Evolutionary conservation across 306 rosid species (phyloP).

Genomic region (Lathyrus sativus): DNA sequence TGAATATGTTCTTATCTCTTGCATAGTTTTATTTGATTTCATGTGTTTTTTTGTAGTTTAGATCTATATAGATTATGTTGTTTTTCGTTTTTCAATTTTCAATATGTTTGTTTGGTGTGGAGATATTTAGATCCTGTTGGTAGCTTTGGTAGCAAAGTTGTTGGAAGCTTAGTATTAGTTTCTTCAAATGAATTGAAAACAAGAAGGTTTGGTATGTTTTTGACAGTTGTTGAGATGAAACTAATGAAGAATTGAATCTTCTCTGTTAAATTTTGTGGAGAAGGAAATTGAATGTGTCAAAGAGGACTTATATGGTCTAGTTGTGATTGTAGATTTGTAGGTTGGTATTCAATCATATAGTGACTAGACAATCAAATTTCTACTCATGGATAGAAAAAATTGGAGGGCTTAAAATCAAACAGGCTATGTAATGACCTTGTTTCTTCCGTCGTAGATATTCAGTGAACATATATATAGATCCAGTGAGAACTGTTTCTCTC

Average conservation of each 20-base stretch:
- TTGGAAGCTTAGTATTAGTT: constrained; percentile 15
- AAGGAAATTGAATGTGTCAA: background rate
- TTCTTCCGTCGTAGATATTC: background rate
- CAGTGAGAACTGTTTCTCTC: constrained; percentile 5
- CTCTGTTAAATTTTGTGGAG: background rate
- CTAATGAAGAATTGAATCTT: constrained; percentile 8
- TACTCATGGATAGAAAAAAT: background rate
- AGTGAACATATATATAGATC: constrained; percentile 16
- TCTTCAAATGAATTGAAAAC: constrained; percentile 16
- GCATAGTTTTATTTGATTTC: constrained; percentile 16
- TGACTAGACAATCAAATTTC: constrained; percentile 12
- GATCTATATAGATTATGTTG: constrained; percentile 30
- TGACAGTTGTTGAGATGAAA: constrained; percentile 15
- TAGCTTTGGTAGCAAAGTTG: constrained; percentile 16
- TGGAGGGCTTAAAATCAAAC: too few species aligned
- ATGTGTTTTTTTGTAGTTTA: background rate
- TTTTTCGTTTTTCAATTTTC: background rate
- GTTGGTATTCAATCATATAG: constrained; percentile 23
- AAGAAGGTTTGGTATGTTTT: background rate
- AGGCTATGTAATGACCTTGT: too few species aligned
- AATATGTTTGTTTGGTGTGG: constrained; percentile 13
- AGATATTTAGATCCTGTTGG: constrained; percentile 30
- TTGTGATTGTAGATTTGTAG: constrained; percentile 11
- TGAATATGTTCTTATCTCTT: constrained; percentile 19
- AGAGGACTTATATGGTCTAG: constrained; percentile 11